phyloP scores from a whole-genome alignment of 352 stramenopile genomes.

The Aphanomyces invadans region DNA sequence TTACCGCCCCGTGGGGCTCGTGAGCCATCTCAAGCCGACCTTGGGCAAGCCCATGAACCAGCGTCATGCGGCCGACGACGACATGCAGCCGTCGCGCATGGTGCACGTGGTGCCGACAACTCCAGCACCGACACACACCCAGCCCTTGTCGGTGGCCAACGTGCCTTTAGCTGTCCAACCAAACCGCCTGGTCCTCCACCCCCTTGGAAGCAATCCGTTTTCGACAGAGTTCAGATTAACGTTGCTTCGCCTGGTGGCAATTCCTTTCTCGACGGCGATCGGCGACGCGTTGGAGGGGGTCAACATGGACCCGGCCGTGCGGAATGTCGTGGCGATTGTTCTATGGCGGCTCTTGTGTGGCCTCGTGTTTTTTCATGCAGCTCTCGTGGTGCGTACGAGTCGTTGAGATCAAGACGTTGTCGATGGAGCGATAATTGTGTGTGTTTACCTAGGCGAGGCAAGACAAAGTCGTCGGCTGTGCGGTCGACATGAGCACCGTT shows the following conservation, averaged over 20 bases:
- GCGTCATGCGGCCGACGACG: neutral
- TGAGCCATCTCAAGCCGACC: neutral
- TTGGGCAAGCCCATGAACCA: slow-evolving; percentile 9
- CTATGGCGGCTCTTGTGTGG: slow-evolving; percentile 12
- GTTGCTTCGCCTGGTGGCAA: slow-evolving; percentile 2
- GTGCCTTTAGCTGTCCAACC: neutral
- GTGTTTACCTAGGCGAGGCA: slow-evolving; percentile 8
- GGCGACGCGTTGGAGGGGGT: neutral
- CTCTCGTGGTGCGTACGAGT: slow-evolving; percentile 7
- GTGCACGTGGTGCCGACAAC: neutral
- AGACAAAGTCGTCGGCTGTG: neutral
- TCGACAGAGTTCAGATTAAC: neutral
- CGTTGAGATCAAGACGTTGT: neutral
- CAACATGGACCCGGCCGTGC: neutral
- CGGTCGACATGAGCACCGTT: neutral
- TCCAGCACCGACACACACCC: neutral
- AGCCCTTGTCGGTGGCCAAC: neutral
- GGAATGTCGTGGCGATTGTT: slow-evolving; percentile 7
- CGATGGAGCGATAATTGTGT: too few relatives aligned
- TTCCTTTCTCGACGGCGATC: slow-evolving; percentile 17
- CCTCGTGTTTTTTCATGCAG: slow-evolving; percentile 16
- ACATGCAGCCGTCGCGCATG: neutral
- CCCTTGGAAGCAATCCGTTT: neutral
- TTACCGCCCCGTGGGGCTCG: neutral
- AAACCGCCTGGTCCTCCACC: neutral